These are phyloP conservation scores for Trichocomaceae sp. DNA, from an alignment of 2,329 filamentous ascomycete genomes.

Conservation along the genomic window DNA sequence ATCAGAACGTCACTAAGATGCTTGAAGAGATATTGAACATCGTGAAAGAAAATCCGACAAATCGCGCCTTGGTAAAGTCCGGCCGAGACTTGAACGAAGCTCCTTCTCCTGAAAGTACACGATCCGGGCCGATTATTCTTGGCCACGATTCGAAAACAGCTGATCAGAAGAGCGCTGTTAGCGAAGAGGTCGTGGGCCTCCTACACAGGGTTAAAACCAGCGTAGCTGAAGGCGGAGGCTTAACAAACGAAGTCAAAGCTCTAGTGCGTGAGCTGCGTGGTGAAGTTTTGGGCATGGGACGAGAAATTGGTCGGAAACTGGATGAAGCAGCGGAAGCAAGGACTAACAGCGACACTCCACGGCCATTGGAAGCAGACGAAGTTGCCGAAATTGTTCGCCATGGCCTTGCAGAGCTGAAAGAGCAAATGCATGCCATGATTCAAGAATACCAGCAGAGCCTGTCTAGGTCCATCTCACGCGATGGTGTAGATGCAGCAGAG, in stretches of 20 bases:
- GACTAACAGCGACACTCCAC: constrained; percentile 41
- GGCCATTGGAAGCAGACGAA: constrained; percentile 56
- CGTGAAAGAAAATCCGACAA: constrained; percentile 52
- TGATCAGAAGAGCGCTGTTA: constrained; percentile 37
- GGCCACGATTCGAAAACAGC: constrained; percentile 14
- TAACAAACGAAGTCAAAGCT: constrained; percentile 87
- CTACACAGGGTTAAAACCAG: constrained; percentile 87
- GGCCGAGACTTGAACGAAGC: constrained; percentile 31
- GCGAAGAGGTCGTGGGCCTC: constrained; percentile 74
- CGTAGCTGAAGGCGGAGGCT: constrained; percentile 75
- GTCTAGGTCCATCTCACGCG: constrained; percentile 56
- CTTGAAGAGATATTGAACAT: constrained; percentile 66
- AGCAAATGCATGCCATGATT: constrained; percentile 75
- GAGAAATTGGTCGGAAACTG: constrained; percentile 78
- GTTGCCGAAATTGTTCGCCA: constrained; percentile 72
- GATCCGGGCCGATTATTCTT: constrained; percentile 27
- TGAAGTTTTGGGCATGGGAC: constrained; percentile 89
- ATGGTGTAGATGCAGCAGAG: constrained; percentile 69
- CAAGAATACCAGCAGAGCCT: constrained; percentile 65
- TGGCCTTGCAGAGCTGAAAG: constrained; percentile 71
- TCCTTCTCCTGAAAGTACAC: constrained; percentile 30
- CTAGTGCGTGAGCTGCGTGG: constrained; percentile 83
- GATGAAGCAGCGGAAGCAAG: constrained; percentile 50
- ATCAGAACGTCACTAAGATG: constrained; percentile 56
- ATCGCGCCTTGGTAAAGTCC: constrained; percentile 48